Evolutionary conservation across 352 stramenopile species (phyloP).

Genomic region (Globisporangium paddicum): DNA sequence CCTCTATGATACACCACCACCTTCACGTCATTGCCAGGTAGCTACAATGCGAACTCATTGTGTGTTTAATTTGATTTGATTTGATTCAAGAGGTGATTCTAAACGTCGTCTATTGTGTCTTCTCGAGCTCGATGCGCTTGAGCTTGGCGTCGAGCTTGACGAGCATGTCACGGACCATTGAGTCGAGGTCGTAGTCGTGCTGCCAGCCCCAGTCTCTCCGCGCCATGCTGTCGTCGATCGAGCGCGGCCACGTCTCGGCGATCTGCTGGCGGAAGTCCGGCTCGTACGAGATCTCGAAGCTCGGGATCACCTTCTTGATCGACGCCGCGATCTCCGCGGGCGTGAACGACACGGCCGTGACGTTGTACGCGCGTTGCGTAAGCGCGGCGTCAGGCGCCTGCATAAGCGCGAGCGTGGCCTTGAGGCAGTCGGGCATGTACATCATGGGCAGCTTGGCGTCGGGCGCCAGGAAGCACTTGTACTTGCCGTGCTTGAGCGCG

Average conservation of each 20-base stretch:
- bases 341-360: conserved; percentile 89
- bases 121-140: conserved; percentile 22
- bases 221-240: conserved; percentile 79
- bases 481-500: conserved; percentile 81
- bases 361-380: conserved; percentile 89
- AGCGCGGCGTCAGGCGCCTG: conserved; percentile 63
- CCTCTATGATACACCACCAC: too few relatives aligned
- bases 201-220: conserved; percentile 88
- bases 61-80: too few relatives aligned
- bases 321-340: conserved; percentile 76
- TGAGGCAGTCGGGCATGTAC: conserved; percentile 93
- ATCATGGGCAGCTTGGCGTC: conserved; percentile 90
- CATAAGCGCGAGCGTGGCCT: conserved; percentile 80
- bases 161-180: conserved; percentile 90
- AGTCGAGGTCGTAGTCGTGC: conserved; percentile 86
- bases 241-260: conserved; percentile 87
- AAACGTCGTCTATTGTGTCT: conserved; percentile 4
- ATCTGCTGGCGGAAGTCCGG: conserved; percentile 91
- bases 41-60: too few relatives aligned
- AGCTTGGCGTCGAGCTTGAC: conserved; percentile 80
- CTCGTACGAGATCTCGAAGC: conserved; percentile 85
- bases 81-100: not conserved
- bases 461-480: conserved; percentile 84
- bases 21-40: too few relatives aligned
- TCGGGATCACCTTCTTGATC: conserved; percentile 85